These are phyloP conservation scores for Nepenthes mirabilis DNA, from an alignment of 148 eudicot genomes.

Conservation along the genomic window DNA sequence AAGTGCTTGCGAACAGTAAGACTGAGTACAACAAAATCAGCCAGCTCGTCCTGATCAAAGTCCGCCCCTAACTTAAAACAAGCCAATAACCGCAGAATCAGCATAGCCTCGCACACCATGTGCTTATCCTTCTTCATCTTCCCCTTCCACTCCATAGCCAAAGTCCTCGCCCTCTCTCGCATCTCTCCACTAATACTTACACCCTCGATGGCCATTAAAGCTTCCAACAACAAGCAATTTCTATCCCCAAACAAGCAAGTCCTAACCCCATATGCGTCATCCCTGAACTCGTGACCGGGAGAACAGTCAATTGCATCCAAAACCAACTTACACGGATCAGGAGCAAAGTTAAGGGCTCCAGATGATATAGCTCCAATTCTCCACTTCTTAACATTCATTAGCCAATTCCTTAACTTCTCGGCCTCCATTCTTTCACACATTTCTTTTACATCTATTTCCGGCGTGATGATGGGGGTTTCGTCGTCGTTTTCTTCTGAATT, in stretches of 20 bases:
- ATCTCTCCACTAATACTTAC: constrained; percentile 12
- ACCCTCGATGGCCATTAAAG: constrained; percentile 15
- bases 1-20: too few relatives aligned
- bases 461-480: too few relatives aligned
- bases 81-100: constrained; percentile 23
- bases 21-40: constrained; percentile 12
- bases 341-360: constrained; percentile 18
- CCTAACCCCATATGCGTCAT: too few relatives aligned
- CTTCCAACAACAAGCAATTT: constrained; percentile 27
- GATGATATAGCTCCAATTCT: constrained; percentile 13
- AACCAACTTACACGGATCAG: constrained; percentile 23
- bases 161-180: not conserved
- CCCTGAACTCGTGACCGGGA: constrained; percentile 4
- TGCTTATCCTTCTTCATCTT: constrained; percentile 8
- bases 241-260: not conserved
- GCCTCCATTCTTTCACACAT: too few relatives aligned
- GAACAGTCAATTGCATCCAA: constrained; percentile 32
- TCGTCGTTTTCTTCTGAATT: too few relatives aligned
- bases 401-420: too few relatives aligned
- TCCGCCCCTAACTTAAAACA: constrained; percentile 20
- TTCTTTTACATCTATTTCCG: too few relatives aligned
- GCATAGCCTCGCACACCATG: constrained; percentile 12
- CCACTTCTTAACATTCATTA: too few relatives aligned
- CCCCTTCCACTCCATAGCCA: constrained; percentile 31
- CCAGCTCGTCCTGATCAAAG: constrained; percentile 14